A percentile compares a stretch with the other conserved stretches of the same genome.
These are phyloP conservation scores for Dalbergia cochinchinensis DNA, from an alignment of 306 rosid species.

Conservation along the genomic window DNA sequence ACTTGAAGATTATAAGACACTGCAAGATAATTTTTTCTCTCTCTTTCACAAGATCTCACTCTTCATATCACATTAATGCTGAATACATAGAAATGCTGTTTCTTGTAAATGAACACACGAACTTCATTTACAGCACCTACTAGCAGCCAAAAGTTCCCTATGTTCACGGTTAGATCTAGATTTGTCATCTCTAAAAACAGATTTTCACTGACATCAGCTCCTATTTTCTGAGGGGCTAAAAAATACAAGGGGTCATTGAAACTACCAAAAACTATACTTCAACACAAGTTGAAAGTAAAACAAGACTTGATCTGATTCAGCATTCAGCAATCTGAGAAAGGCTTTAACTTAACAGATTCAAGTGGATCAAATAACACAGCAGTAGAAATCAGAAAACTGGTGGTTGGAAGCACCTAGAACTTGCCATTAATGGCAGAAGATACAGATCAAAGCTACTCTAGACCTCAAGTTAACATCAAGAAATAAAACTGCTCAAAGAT, in stretches of 20 bases:
- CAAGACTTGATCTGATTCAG: conserved; percentile 64
- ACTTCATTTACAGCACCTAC: conserved; percentile 49
- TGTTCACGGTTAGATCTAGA: conserved; percentile 64
- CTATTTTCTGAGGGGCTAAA: conserved; percentile 51
- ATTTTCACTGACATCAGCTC: conserved; percentile 68
- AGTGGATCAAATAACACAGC: conserved; percentile 66
- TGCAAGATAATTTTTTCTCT: not conserved
- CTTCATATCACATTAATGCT: not conserved
- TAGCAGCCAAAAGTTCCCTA: conserved; percentile 52
- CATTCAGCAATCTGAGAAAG: conserved; percentile 65
- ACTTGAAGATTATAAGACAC: not conserved
- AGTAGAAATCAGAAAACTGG: conserved; percentile 54
- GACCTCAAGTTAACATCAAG: conserved; percentile 43
- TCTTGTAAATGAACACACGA: not conserved
- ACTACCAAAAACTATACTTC: conserved; percentile 47
- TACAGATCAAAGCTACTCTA: conserved; percentile 39
- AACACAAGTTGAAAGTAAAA: conserved; percentile 59
- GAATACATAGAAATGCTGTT: not conserved
- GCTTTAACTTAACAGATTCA: conserved; percentile 75
- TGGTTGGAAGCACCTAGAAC: conserved; percentile 41
- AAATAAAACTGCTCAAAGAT: conserved; percentile 56
- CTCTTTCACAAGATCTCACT: not conserved
- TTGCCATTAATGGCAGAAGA: conserved; percentile 40
- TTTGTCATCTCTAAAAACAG: conserved; percentile 73
- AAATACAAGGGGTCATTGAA: too few species aligned